Evolutionary conservation across 495 filamentous ascomycete species (phyloP).

Genomic region (Geoglossum glabrum): DNA sequence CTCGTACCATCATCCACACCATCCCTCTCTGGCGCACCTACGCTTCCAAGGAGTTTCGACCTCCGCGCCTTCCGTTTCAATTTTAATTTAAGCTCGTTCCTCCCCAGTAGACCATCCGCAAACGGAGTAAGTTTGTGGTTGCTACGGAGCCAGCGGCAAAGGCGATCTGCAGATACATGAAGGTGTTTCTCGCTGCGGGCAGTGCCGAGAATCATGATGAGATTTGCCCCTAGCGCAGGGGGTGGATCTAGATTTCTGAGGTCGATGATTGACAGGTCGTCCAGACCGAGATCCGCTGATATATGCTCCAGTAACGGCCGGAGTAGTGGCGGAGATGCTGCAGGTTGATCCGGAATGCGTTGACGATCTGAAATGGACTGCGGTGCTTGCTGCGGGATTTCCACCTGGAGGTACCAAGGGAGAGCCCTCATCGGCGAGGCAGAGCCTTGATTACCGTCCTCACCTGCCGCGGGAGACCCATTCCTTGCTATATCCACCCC

Average conservation of each 20-base stretch:
- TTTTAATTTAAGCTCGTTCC: slow-evolving; percentile 80
- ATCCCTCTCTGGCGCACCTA: slow-evolving; percentile 29
- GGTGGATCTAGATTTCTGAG: slow-evolving; percentile 69
- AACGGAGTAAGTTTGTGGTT: slow-evolving; percentile 47
- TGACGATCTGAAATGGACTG: slow-evolving; percentile 37
- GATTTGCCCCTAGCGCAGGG: slow-evolving; percentile 63
- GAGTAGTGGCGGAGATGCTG: slow-evolving; percentile 50
- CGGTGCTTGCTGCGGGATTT: slow-evolving; percentile 23
- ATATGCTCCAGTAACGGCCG: slow-evolving; percentile 53
- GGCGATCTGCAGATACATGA: slow-evolving; percentile 74
- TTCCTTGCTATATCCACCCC: neutral
- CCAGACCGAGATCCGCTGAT: slow-evolving; percentile 64
- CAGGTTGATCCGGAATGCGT: slow-evolving; percentile 56
- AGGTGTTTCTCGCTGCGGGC: slow-evolving; percentile 85
- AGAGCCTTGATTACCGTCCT: neutral
- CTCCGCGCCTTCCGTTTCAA: slow-evolving; percentile 59
- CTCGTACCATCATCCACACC: slow-evolving; percentile 57
- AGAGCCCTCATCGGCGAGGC: slow-evolving; percentile 8
- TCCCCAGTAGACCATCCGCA: slow-evolving; percentile 74
- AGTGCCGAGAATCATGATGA: slow-evolving; percentile 87
- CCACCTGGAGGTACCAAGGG: slow-evolving; percentile 81
- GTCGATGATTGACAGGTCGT: slow-evolving; percentile 57
- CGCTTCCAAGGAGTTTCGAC: slow-evolving; percentile 48
- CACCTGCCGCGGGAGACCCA: neutral
- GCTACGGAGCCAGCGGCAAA: slow-evolving; percentile 68